Percentiles rank a stretch among this genome's conserved stretches.
phyloP scores from a whole-genome alignment of 495 filamentous ascomycete species.

The Parathielavia hyrcaniae region DNA sequence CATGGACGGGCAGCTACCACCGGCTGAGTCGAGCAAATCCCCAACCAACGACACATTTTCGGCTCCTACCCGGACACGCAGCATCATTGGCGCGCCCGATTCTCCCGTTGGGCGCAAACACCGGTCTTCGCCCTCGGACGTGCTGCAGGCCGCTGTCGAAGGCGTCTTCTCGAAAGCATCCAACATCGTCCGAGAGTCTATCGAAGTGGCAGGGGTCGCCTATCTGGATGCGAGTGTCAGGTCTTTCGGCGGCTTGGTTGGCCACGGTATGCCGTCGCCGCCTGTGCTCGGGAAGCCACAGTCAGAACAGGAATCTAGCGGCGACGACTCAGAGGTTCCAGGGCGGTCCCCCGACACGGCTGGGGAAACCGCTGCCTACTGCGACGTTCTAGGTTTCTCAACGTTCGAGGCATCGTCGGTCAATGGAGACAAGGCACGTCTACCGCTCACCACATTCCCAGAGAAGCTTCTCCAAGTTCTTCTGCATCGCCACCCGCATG shows the following conservation, averaged over 20 bases:
- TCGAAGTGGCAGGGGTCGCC: slow-evolving; percentile 47
- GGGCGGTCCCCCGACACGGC: slow-evolving; percentile 1
- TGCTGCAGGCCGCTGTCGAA: slow-evolving; percentile 8
- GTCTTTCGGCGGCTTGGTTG: slow-evolving; percentile 20
- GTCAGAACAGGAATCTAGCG: slow-evolving; percentile 4
- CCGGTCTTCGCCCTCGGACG: too few species aligned
- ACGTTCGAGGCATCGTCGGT: slow-evolving; percentile 25
- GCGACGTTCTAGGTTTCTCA: slow-evolving; percentile 33
- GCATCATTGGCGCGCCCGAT: too few species aligned
- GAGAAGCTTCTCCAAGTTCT: slow-evolving; percentile 47
- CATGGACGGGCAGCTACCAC: neutral
- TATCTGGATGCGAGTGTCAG: slow-evolving; percentile 46
- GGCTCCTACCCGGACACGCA: neutral
- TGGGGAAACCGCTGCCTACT: neutral
- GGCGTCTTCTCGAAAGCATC: slow-evolving; percentile 40
- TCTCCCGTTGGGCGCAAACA: neutral
- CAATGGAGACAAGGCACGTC: slow-evolving; percentile 17
- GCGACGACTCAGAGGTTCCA: neutral
- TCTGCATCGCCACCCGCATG: slow-evolving; percentile 54
- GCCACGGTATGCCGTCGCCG: slow-evolving; percentile 5
- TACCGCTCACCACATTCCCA: slow-evolving; percentile 1
- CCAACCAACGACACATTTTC: neutral
- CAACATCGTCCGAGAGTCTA: slow-evolving; percentile 46
- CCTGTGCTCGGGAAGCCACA: neutral
- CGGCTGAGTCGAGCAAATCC: neutral